These are phyloP conservation scores for Nemania diffusa DNA, from an alignment of 2,329 filamentous ascomycete species.

Conservation along the genomic window DNA sequence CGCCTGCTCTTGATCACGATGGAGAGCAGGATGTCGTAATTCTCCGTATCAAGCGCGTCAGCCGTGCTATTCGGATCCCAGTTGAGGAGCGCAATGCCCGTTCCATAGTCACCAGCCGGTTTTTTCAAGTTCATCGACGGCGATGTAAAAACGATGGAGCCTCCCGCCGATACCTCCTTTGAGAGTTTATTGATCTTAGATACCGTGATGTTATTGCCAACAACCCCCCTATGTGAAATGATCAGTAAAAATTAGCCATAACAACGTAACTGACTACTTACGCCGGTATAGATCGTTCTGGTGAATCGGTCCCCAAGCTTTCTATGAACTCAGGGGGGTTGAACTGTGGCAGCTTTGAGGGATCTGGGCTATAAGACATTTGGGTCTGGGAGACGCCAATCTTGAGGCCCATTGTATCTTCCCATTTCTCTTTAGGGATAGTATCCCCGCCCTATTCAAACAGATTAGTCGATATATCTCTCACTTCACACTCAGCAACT, in stretches of 20 bases:
- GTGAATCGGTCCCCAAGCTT: slow-evolving; percentile 21
- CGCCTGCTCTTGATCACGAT: slow-evolving; percentile 31
- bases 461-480: slow-evolving; percentile 13
- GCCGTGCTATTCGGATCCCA: slow-evolving; percentile 23
- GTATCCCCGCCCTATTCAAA: slow-evolving; percentile 22
- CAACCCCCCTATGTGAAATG: slow-evolving; percentile 21
- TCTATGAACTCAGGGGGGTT: slow-evolving; percentile 28
- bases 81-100: slow-evolving; percentile 32
- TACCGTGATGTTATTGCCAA: slow-evolving; percentile 29
- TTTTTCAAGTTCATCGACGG: slow-evolving; percentile 28
- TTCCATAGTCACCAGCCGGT: slow-evolving; percentile 24
- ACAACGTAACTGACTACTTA: background rate
- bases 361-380: slow-evolving; percentile 30
- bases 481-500: slow-evolving; percentile 3
- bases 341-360: slow-evolving; percentile 9
- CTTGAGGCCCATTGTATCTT: slow-evolving; percentile 27
- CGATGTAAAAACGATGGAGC: slow-evolving; percentile 33
- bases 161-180: slow-evolving; percentile 19
- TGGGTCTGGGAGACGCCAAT: slow-evolving; percentile 32
- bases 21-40: slow-evolving; percentile 33
- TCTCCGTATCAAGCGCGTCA: slow-evolving; percentile 30
- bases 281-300: background rate
- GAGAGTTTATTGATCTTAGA: slow-evolving; percentile 31
- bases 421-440: slow-evolving; percentile 28
- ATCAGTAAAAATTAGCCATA: background rate